Evolutionary conservation across 805 yeast genomes (phyloP).

Genomic region (Ogataea nonfermentans): DNA sequence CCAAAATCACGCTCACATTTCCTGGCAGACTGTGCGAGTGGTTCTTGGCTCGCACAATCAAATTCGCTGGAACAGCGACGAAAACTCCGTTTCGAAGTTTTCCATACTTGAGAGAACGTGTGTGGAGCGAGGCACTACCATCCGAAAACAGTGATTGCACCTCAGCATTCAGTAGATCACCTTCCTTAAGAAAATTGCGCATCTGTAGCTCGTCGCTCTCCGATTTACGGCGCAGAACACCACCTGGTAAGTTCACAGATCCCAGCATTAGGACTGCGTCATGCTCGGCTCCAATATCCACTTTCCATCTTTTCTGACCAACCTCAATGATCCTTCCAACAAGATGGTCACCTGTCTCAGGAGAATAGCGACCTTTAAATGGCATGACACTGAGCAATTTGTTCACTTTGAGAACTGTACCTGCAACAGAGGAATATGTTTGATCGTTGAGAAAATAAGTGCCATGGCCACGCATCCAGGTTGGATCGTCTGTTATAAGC

Average conservation of each 20-base stretch:
- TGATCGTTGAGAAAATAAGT: conserved; percentile 74
- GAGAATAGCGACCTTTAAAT: conserved; percentile 80
- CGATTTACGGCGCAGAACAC: conserved; percentile 87
- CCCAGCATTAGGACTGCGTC: conserved; percentile 93
- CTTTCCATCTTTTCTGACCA: conserved; percentile 93
- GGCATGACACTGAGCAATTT: conserved; percentile 83
- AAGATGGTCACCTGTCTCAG: conserved; percentile 95
- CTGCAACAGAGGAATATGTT: conserved; percentile 91
- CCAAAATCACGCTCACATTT: conserved; percentile 84
- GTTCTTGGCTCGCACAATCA: conserved; percentile 80
- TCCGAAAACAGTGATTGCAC: conserved; percentile 86
- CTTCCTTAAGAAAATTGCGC: conserved; percentile 92
- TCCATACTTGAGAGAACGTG: conserved; percentile 93
- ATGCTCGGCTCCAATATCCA: conserved; percentile 92
- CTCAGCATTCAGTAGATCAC: conserved; percentile 93
- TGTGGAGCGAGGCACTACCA: conserved; percentile 92
- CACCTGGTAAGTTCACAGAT: conserved; percentile 96
- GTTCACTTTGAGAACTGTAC: conserved; percentile 82
- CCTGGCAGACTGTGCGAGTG: conserved; percentile 92
- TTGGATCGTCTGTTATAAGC: conserved; percentile 89
- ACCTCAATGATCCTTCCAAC: conserved; percentile 94
- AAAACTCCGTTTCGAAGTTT: conserved; percentile 90
- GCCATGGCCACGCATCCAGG: conserved; percentile 99
- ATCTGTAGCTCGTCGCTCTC: conserved; percentile 96
- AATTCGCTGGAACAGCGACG: conserved; percentile 74